These are phyloP conservation scores for Andrographis paniculata DNA, from an alignment of 305 asterid genomes.

Conservation along the genomic window DNA sequence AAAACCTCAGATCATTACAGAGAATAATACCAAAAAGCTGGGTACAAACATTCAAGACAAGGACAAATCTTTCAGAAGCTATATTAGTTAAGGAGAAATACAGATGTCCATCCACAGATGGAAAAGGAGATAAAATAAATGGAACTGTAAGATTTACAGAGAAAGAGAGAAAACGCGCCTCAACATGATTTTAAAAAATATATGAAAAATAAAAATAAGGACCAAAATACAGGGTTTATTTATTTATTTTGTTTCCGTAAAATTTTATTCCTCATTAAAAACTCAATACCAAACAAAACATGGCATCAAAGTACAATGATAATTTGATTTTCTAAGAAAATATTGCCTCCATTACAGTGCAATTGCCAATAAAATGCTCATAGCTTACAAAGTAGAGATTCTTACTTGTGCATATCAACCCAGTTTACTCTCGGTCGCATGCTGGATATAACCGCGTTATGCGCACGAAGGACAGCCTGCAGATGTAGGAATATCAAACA, in stretches of 20 bases:
- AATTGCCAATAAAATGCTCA: constrained; percentile 6
- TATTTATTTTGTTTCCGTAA: no score
- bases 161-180: no score
- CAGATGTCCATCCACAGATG: no score
- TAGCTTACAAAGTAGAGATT: constrained; percentile 17
- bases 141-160: no score
- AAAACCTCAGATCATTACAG: not conserved
- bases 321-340: constrained; percentile 2
- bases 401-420: constrained; percentile 96
- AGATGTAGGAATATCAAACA: constrained; percentile 21
- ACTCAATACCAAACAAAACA: not conserved
- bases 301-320: not conserved
- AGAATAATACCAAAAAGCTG: no score
- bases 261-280: not conserved
- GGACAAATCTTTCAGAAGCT: no score
- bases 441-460: constrained; percentile 82
- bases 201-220: not conserved
- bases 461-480: constrained; percentile 95
- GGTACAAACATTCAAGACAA: no score
- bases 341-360: not conserved
- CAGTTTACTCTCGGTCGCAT: constrained; percentile 87
- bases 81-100: no score
- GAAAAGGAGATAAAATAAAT: no score
- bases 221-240: not conserved
- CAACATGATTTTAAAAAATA: no score